phyloP scores from a whole-genome alignment of 805 yeast species.

The Cyberlindnera veronae region DNA sequence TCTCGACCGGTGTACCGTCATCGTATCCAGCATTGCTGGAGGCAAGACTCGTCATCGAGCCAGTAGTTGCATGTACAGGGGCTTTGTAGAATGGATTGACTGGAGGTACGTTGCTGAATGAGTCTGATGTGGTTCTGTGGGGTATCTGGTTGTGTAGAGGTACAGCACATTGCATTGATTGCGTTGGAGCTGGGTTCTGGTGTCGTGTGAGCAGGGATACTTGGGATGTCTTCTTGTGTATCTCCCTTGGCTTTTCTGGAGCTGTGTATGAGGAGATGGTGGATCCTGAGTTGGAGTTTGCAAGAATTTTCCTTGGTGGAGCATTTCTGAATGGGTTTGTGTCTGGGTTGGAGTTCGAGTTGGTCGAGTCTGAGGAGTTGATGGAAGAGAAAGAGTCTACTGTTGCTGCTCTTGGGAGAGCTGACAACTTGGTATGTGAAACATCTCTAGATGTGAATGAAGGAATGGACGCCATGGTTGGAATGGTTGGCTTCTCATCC shows the following conservation, averaged over 20 bases:
- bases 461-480: slow-evolving; percentile 3
- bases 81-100: background rate
- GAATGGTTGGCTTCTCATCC: slow-evolving; percentile 10
- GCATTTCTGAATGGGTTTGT: slow-evolving; percentile 6
- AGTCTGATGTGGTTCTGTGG: background rate
- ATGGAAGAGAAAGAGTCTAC: slow-evolving; percentile 10
- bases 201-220: slow-evolving; percentile 6
- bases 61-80: background rate
- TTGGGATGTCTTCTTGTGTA: slow-evolving; percentile 8
- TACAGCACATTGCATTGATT: background rate
- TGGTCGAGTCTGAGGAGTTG: slow-evolving; percentile 3
- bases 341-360: background rate
- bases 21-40: background rate
- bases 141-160: background rate
- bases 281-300: background rate
- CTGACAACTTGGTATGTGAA: background rate
- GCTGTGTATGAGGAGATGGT: background rate
- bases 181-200: slow-evolving; percentile 1
- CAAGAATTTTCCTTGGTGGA: slow-evolving; percentile 3
- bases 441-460: background rate
- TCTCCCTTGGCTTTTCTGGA: slow-evolving; percentile 3
- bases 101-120: background rate
- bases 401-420: slow-evolving; percentile 8
- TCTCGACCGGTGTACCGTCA: background rate
- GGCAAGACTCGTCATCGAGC: background rate